These are phyloP conservation scores for Paecilomyces dactylethromorphus DNA, from an alignment of 2,329 filamentous ascomycete genomes.

Conservation along the genomic window DNA sequence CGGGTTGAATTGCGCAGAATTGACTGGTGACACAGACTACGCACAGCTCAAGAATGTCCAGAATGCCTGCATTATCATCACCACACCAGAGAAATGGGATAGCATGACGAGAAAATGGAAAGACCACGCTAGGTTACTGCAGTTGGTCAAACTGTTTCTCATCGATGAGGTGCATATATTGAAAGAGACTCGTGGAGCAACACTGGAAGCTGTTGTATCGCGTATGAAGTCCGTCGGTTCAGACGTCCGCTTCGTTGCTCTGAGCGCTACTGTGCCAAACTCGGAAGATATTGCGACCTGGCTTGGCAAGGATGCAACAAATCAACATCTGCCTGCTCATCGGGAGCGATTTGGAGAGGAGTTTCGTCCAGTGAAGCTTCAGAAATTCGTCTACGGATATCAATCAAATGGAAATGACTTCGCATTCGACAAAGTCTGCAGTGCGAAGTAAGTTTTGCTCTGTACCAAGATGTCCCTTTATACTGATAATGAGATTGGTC, in stretches of 20 bases:
- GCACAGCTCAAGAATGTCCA: constrained; percentile 62
- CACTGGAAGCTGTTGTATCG: constrained; percentile 75
- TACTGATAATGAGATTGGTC: constrained; percentile 5
- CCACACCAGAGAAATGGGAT: constrained; percentile 88
- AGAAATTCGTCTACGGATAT: constrained; percentile 72
- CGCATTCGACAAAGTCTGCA: constrained; percentile 65
- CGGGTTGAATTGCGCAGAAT: constrained; percentile 63
- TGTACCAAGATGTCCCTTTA: neutral
- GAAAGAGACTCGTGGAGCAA: constrained; percentile 71
- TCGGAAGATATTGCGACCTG: constrained; percentile 72
- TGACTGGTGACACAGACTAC: constrained; percentile 74
- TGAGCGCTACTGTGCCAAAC: constrained; percentile 81
- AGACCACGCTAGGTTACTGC: constrained; percentile 68
- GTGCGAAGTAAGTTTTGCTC: constrained; percentile 43
- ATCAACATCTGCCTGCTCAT: constrained; percentile 56
- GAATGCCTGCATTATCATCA: constrained; percentile 73
- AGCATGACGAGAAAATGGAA: constrained; percentile 83
- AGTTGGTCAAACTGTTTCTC: constrained; percentile 70
- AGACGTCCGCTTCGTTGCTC: constrained; percentile 69
- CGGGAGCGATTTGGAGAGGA: constrained; percentile 70
- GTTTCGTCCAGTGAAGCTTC: constrained; percentile 69
- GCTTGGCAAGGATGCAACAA: constrained; percentile 61
- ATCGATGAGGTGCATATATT: constrained; percentile 87
- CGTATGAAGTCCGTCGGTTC: constrained; percentile 77
- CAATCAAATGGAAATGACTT: constrained; percentile 62